Conservation (phyloP, 257 asterid species). For the Fraxinus pennsylvanica region DNA sequence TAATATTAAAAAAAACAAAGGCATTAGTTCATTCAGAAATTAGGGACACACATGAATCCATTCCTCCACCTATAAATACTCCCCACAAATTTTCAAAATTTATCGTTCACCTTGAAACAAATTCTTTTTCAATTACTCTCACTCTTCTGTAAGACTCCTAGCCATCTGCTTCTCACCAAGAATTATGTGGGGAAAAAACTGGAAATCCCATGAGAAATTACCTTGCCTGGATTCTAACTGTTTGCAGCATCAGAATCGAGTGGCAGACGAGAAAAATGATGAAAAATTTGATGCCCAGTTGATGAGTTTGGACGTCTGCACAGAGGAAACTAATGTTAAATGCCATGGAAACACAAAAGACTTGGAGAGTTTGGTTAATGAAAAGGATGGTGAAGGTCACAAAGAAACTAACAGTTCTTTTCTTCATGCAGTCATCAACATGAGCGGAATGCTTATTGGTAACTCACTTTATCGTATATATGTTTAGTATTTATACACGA, state of each 20-base stretch:
- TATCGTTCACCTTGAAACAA: constrained; percentile 3
- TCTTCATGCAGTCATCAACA: constrained; percentile 67
- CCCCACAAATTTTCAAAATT: background rate
- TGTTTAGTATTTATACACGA: background rate
- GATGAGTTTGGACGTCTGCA: background rate
- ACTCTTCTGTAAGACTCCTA: background rate
- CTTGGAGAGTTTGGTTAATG: constrained; percentile 41
- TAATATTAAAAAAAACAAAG: background rate
- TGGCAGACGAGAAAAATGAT: constrained; percentile 14
- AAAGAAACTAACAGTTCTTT: constrained; percentile 42
- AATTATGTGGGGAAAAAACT: constrained; percentile 36
- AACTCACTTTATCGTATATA: background rate
- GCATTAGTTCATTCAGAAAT: constrained; percentile 5
- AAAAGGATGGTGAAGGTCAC: constrained; percentile 22
- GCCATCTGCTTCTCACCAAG: background rate
- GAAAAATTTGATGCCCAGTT: constrained; percentile 7
- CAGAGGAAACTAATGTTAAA: constrained; percentile 18
- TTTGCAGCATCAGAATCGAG: constrained; percentile 29
- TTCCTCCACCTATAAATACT: constrained; percentile 19
- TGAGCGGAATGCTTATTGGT: constrained; percentile 85
- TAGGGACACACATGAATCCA: background rate
- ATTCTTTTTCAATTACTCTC: background rate
- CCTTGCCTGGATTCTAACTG: constrained; percentile 25
- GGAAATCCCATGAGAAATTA: constrained; percentile 24
- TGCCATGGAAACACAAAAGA: constrained; percentile 25